Conservation (phyloP, 2,329 filamentous ascomycete genomes). For the Lasiodiplodia theobromae region DNA sequence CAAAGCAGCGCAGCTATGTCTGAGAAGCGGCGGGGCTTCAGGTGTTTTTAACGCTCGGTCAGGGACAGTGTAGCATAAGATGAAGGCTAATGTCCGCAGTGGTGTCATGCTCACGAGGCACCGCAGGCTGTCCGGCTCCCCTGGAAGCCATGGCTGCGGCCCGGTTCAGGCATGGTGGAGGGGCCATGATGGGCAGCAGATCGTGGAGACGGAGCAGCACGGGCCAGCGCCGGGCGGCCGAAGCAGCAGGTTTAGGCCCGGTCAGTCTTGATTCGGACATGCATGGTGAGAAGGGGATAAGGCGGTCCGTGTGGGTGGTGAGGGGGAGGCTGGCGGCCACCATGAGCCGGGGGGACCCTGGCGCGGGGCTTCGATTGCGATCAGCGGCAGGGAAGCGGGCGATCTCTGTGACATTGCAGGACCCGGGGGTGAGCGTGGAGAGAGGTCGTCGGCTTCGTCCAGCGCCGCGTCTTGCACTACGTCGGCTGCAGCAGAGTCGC, state of each 20-base stretch:
- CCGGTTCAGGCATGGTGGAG: conserved; percentile 13
- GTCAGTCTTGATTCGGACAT: conserved; percentile 4
- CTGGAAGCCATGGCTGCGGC: conserved; percentile 1
- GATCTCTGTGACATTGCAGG: conserved; percentile 25
- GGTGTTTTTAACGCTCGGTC: conserved; percentile 27
- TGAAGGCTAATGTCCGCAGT: conserved; percentile 23
- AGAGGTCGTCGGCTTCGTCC: not conserved
- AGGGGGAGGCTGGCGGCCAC: not conserved
- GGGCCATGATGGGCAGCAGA: conserved; percentile 6
- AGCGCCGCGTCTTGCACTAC: conserved; percentile 6
- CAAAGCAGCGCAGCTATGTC: not conserved
- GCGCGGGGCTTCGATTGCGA: conserved; percentile 13
- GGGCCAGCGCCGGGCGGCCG: not conserved
- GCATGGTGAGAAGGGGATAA: not conserved
- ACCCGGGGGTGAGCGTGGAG: conserved; percentile 3
- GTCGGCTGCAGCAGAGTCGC: conserved; percentile 8
- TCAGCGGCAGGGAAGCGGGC: conserved; percentile 25
- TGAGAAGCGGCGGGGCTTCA: not conserved
- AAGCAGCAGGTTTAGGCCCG: conserved; percentile 17
- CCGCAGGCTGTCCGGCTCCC: not conserved
- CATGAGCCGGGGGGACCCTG: conserved; percentile 10
- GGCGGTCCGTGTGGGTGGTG: conserved; percentile 9
- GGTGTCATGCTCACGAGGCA: conserved; percentile 29
- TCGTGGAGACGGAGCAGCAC: conserved; percentile 13
- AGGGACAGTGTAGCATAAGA: conserved; percentile 24